phyloP scores from a whole-genome alignment of 495 filamentous ascomycete genomes.

The Aspergillus incahuasiensis region DNA sequence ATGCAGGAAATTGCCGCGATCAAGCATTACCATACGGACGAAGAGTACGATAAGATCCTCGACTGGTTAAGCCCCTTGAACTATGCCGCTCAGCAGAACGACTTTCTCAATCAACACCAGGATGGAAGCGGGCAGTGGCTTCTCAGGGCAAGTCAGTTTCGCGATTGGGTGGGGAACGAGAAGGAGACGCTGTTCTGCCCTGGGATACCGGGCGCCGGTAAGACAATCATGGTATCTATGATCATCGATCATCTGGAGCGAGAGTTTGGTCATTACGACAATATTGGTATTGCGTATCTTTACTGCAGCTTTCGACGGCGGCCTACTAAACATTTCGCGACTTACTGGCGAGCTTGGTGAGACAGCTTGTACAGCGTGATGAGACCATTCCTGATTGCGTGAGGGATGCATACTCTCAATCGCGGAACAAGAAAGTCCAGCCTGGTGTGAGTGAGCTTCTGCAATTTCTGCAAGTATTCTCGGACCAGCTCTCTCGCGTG shows the following conservation, averaged over 20 bases:
- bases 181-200: conserved; percentile 39
- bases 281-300: conserved; percentile 35
- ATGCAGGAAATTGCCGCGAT: background rate
- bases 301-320: conserved; percentile 28
- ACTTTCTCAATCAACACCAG: background rate
- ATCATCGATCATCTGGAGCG: conserved; percentile 28
- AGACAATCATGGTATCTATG: conserved; percentile 36
- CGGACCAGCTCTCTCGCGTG: conserved; percentile 17
- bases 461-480: conserved; percentile 22
- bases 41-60: background rate
- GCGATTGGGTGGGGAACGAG: background rate
- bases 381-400: conserved; percentile 19
- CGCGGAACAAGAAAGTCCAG: conserved; percentile 16
- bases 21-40: background rate
- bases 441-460: conserved; percentile 30
- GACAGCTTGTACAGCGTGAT: conserved; percentile 20
- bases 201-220: conserved; percentile 41
- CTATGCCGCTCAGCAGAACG: background rate
- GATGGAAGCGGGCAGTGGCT: background rate
- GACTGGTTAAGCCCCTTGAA: background rate
- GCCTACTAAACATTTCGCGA: conserved; percentile 14
- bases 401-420: conserved; percentile 20
- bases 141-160: background rate
- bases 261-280: conserved; percentile 8
- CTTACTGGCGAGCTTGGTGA: conserved; percentile 6